phyloP scores from a whole-genome alignment of 2,329 filamentous ascomycete genomes.

The Neonectria sp. region DNA sequence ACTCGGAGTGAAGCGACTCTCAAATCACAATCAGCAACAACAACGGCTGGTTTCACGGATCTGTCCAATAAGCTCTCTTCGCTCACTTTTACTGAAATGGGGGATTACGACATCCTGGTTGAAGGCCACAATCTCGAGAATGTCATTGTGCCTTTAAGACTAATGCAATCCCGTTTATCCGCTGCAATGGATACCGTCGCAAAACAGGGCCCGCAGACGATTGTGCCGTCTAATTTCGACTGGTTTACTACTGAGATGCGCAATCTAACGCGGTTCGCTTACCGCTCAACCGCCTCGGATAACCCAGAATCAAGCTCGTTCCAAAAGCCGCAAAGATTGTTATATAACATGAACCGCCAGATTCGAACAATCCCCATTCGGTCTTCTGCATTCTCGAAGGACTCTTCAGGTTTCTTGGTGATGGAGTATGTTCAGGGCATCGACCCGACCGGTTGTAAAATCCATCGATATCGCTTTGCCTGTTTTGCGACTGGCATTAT shows the following conservation, averaged over 20 bases:
- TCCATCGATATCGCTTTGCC: background rate
- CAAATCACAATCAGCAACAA: background rate
- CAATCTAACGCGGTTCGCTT: background rate
- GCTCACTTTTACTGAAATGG: background rate
- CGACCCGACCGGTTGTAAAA: background rate
- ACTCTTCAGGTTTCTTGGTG: background rate
- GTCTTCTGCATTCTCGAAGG: background rate
- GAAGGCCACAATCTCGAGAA: background rate
- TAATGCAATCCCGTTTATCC: background rate
- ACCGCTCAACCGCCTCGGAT: background rate
- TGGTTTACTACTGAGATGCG: conserved; percentile 6
- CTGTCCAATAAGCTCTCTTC: background rate
- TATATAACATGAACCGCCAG: background rate
- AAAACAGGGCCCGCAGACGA: background rate
- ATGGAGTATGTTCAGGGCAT: background rate
- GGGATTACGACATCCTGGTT: background rate
- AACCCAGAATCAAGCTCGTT: background rate
- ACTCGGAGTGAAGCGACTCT: background rate
- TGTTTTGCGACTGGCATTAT: background rate
- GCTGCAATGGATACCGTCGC: background rate
- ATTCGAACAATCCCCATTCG: background rate
- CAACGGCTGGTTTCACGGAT: background rate
- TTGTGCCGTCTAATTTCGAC: background rate
- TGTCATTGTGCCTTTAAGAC: background rate
- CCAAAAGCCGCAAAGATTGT: background rate